A percentile compares a stretch with the other conserved stretches of the same genome.
phyloP scores from a whole-genome alignment of 345 rosid genomes.

The Schrenkiella parvula region DNA sequence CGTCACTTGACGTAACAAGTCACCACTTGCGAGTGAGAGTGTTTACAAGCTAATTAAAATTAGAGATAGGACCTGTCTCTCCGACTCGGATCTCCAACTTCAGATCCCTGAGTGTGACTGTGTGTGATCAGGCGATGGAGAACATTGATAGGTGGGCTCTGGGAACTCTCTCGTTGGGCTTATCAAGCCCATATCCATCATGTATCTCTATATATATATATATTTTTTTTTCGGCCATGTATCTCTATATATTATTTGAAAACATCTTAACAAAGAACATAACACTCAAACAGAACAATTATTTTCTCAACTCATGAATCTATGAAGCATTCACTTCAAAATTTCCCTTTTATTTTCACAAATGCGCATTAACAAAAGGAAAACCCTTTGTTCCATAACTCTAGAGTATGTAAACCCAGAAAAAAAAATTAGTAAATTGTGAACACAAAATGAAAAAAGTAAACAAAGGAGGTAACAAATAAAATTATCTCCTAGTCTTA shows the following conservation, averaged over 20 bases:
- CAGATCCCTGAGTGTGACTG: background rate
- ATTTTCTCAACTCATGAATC: slow-evolving; percentile 26
- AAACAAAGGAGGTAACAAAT: background rate
- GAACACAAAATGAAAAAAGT: background rate
- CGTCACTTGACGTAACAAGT: slow-evolving; percentile 4
- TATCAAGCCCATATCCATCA: background rate
- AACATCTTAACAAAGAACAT: too few species aligned
- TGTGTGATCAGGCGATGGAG: background rate
- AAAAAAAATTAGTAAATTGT: background rate
- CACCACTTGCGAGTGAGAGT: background rate
- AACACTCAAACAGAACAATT: too few species aligned
- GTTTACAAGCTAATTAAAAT: background rate
- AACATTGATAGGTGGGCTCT: background rate
- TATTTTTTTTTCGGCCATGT: too few species aligned
- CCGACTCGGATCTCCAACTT: background rate
- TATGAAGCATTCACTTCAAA: slow-evolving; percentile 27
- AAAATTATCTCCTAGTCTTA: slow-evolving; percentile 70
- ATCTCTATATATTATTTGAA: too few species aligned
- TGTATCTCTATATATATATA: too few species aligned
- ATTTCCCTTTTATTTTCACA: background rate
- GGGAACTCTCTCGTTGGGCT: background rate
- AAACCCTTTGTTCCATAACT: background rate
- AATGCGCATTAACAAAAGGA: background rate
- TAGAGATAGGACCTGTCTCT: background rate
- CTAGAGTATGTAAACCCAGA: background rate